These are phyloP conservation scores for Fusarium pilosicola DNA, from an alignment of 2,329 filamentous ascomycete species.

Conservation along the genomic window DNA sequence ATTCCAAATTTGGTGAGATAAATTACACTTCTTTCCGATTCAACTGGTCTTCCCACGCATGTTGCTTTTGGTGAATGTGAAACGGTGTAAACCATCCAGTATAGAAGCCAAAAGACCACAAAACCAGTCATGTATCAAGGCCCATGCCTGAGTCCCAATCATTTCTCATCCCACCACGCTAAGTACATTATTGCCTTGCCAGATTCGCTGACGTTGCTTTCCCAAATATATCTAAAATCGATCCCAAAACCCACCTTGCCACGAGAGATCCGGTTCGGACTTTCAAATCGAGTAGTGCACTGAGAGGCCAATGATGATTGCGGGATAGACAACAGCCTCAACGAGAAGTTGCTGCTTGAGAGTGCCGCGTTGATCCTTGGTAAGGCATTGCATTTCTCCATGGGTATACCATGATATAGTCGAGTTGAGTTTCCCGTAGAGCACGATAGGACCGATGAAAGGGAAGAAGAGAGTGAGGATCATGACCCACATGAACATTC, in stretches of 20 bases:
- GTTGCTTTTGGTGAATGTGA: neutral
- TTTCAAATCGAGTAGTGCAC: slow-evolving; percentile 45
- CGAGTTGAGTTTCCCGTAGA: slow-evolving; percentile 56
- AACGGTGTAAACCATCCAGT: neutral
- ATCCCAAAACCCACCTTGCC: slow-evolving; percentile 3
- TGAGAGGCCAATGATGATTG: slow-evolving; percentile 46
- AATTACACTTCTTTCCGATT: neutral
- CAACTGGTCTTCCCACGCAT: neutral
- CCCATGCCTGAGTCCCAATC: neutral
- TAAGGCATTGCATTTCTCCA: slow-evolving; percentile 56
- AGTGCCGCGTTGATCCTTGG: slow-evolving; percentile 43
- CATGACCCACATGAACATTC: slow-evolving; percentile 54
- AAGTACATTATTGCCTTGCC: neutral
- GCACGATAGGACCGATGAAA: slow-evolving; percentile 57
- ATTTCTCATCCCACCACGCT: neutral
- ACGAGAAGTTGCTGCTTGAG: slow-evolving; percentile 52
- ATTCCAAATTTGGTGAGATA: neutral
- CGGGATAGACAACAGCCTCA: slow-evolving; percentile 48
- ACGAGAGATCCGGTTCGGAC: neutral
- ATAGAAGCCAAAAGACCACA: neutral
- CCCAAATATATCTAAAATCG: neutral
- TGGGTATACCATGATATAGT: slow-evolving; percentile 60
- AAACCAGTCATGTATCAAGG: neutral
- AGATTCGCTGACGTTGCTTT: neutral
- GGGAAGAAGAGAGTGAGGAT: slow-evolving; percentile 56